Conservation (phyloP, 2,329 filamentous ascomycete species). For the Harringtonia aguacate region DNA sequence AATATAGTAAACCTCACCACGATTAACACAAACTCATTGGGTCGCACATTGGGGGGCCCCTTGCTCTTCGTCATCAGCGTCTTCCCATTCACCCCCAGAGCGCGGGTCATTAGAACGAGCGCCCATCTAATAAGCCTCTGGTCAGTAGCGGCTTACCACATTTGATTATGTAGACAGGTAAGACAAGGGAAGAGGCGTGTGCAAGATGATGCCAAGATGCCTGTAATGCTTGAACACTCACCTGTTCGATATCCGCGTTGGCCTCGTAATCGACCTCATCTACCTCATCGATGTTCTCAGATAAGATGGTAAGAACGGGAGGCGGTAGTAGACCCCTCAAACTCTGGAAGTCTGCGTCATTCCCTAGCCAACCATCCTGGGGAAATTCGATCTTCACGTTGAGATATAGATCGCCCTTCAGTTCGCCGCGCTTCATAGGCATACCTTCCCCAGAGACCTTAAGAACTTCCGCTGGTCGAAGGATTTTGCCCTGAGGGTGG, state of each 20-base stretch:
- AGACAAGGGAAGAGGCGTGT: too few species aligned
- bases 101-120: slow-evolving; percentile 59
- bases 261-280: slow-evolving; percentile 77
- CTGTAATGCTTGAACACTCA: slow-evolving; percentile 25
- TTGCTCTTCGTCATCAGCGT: slow-evolving; percentile 56
- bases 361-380: slow-evolving; percentile 69
- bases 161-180: too few species aligned
- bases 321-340: slow-evolving; percentile 68
- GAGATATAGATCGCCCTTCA: slow-evolving; percentile 79
- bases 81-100: slow-evolving; percentile 56
- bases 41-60: slow-evolving; percentile 59
- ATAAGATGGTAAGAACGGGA: slow-evolving; percentile 45
- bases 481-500: slow-evolving; percentile 69
- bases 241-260: slow-evolving; percentile 73
- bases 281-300: slow-evolving; percentile 59
- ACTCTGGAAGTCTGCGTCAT: slow-evolving; percentile 58
- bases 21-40: slow-evolving; percentile 38
- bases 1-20: too few species aligned
- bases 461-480: slow-evolving; percentile 74
- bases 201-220: too few species aligned
- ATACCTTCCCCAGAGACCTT: slow-evolving; percentile 88
- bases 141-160: too few species aligned
- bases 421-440: slow-evolving; percentile 79
- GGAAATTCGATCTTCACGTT: slow-evolving; percentile 82
- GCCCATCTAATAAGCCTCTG: slow-evolving; percentile 61